Percentiles rank a stretch among this genome's conserved stretches.
Evolutionary conservation across 1,284 basidiomycete species (phyloP).

Genomic region (Apiotrichum gracile): DNA sequence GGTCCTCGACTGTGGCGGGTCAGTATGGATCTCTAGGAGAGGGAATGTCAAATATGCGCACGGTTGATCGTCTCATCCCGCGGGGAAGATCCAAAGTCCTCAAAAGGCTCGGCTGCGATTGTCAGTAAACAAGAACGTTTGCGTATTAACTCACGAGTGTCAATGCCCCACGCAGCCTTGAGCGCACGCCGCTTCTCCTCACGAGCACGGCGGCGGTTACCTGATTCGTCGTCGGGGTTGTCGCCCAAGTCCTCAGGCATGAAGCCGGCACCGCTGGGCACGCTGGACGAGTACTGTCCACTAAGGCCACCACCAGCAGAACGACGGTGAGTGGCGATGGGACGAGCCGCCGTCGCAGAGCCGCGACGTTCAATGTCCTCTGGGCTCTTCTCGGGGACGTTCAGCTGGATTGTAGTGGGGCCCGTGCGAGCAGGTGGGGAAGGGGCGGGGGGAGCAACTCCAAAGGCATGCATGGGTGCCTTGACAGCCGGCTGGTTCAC

Average conservation of each 20-base stretch:
- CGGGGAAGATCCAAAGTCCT: constrained; percentile 45
- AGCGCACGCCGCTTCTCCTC: constrained; percentile 43
- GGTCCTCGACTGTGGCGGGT: constrained; percentile 19
- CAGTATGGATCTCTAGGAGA: not conserved
- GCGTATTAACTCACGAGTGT: constrained; percentile 37
- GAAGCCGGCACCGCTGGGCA: constrained; percentile 42
- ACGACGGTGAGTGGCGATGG: constrained; percentile 16
- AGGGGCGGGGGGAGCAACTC: not conserved
- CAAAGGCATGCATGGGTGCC: constrained; percentile 46
- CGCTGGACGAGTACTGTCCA: constrained; percentile 44
- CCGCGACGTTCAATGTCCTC: not conserved
- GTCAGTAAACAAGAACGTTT: constrained; percentile 9
- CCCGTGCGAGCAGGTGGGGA: constrained; percentile 3
- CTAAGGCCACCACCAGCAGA: constrained; percentile 38
- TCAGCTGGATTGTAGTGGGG: not conserved
- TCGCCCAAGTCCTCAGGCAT: constrained; percentile 30
- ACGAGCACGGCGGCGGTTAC: constrained; percentile 34
- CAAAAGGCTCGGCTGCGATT: constrained; percentile 43
- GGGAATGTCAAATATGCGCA: too few species aligned
- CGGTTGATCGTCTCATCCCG: constrained; percentile 28
- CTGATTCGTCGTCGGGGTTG: constrained; percentile 26
- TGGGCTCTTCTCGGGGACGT: not conserved
- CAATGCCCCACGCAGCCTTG: constrained; percentile 47
- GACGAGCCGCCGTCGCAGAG: constrained; percentile 2
- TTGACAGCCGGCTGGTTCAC: constrained; percentile 28